phyloP scores from a whole-genome alignment of 176 grass and related monocot genomes.

The Pontederia crassipes region DNA sequence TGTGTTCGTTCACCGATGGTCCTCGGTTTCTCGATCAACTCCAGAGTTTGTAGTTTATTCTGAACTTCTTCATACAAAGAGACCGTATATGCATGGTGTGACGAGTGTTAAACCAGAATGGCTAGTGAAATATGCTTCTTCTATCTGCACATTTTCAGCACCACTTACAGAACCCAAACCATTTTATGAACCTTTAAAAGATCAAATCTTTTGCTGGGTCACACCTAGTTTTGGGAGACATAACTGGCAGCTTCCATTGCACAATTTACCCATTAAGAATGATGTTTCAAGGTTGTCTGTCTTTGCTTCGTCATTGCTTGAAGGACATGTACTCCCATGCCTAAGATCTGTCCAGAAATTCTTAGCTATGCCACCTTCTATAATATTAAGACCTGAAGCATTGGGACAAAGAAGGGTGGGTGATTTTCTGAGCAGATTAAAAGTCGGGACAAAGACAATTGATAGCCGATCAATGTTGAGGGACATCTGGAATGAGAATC shows the following conservation, averaged over 20 bases:
- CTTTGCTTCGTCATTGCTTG: conserved; percentile 75
- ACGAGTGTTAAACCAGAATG: conserved; percentile 71
- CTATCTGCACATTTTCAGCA: conserved; percentile 81
- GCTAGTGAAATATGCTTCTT: conserved; percentile 85
- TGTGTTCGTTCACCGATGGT: conserved; percentile 67
- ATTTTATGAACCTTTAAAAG: conserved; percentile 54
- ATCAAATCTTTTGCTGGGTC: conserved; percentile 73
- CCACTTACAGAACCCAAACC: conserved; percentile 74
- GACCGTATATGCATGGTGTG: conserved; percentile 83
- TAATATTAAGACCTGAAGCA: conserved; percentile 36
- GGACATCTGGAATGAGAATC: conserved; percentile 36
- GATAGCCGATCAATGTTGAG: conserved; percentile 38
- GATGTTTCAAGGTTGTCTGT: conserved; percentile 34
- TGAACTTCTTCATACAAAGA: conserved; percentile 84
- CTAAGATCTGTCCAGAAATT: conserved; percentile 48
- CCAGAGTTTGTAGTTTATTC: conserved; percentile 88
- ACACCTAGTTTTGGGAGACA: conserved; percentile 62
- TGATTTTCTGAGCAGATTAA: conserved; percentile 48
- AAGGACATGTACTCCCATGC: conserved; percentile 85
- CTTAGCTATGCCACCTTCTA: conserved; percentile 44
- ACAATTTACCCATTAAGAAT: conserved; percentile 57
- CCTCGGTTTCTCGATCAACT: conserved; percentile 62
- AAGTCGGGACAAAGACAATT: conserved; percentile 26
- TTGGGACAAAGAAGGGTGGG: conserved; percentile 46
- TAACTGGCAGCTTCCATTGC: conserved; percentile 74